Conservation (phyloP, 345 rosid species). For the Xanthoceras sorbifolium region DNA sequence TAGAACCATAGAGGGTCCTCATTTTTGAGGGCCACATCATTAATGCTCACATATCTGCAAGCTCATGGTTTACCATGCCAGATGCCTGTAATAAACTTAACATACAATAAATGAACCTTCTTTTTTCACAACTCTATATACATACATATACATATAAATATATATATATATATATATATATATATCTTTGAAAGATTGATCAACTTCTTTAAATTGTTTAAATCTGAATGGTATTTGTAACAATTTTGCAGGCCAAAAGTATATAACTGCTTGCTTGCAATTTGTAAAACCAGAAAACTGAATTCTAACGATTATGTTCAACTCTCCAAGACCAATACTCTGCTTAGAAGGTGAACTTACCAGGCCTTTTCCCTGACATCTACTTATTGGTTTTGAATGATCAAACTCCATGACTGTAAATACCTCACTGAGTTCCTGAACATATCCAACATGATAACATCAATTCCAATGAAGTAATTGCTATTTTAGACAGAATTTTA, state of each 20-base stretch:
- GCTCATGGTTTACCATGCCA: background rate
- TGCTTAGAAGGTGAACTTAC: slow-evolving; percentile 33
- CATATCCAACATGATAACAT: slow-evolving; percentile 6
- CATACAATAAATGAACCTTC: background rate
- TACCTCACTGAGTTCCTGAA: slow-evolving; percentile 72
- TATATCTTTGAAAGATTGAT: too few species aligned
- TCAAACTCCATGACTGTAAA: slow-evolving; percentile 78
- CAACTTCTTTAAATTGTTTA: background rate
- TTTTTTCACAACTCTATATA: background rate
- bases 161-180: too few species aligned
- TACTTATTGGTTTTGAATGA: slow-evolving; percentile 59
- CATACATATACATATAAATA: too few species aligned
- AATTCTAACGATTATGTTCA: background rate
- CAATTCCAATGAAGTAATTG: background rate
- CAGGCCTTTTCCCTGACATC: slow-evolving; percentile 63
- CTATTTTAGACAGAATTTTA: background rate
- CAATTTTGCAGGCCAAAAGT: background rate
- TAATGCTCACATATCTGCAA: background rate
- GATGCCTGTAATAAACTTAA: background rate
- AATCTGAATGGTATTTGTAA: background rate
- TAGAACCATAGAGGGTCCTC: background rate
- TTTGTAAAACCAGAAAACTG: background rate
- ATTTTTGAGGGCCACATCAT: background rate
- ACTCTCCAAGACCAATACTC: background rate
- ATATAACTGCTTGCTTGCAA: background rate